Evolutionary conservation across 2,329 filamentous ascomycete genomes (phyloP).

Genomic region (Apiospora phragmitis): DNA sequence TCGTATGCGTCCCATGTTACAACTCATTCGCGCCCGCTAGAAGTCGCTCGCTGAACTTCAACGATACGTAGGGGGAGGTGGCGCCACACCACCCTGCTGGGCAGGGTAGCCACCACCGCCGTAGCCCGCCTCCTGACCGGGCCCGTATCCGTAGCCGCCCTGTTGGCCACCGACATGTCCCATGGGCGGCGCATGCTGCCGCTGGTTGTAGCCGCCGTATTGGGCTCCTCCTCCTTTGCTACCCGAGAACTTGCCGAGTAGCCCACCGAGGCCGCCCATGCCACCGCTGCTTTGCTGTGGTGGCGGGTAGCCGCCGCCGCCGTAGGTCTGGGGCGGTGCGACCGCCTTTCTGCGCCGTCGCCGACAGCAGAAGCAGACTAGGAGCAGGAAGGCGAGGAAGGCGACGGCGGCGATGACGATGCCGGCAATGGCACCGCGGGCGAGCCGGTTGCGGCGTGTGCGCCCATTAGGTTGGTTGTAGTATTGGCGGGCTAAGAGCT

Average conservation of each 20-base stretch:
- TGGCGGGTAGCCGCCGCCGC: neutral
- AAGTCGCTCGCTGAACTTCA: neutral
- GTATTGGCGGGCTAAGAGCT: slow-evolving; percentile 3
- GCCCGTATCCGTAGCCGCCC: neutral
- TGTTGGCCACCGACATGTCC: neutral
- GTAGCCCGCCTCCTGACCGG: neutral
- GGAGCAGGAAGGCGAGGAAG: neutral
- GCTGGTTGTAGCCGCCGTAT: neutral
- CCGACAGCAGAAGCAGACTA: slow-evolving; percentile 3
- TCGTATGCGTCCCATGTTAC: neutral
- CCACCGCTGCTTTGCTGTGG: neutral
- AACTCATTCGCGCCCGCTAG: neutral
- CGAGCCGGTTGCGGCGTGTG: neutral
- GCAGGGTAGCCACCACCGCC: neutral
- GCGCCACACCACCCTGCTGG: neutral
- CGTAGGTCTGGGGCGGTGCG: neutral
- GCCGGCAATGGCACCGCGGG: neutral
- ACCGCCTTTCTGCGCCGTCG: neutral
- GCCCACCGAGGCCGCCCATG: neutral
- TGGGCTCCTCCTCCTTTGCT: neutral
- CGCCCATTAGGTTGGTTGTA: neutral
- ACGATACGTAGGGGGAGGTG: neutral
- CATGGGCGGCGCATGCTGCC: neutral
- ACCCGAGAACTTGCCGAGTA: neutral
- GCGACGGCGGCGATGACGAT: slow-evolving; percentile 5